Base-by-base conservation (phyloP, 805 yeast species). In the Hanseniaspora thailandica region DNA sequence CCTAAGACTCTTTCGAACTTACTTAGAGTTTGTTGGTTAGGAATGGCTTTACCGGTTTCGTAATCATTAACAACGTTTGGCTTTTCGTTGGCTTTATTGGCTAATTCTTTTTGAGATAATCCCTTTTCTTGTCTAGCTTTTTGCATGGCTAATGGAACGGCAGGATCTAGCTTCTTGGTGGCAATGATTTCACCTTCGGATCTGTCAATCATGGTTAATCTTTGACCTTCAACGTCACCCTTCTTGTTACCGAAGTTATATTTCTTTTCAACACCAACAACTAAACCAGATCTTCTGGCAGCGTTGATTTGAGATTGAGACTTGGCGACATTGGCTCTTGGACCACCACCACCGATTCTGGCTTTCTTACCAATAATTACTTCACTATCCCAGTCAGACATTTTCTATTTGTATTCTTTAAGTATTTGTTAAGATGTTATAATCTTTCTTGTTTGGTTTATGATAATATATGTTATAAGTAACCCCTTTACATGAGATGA, bases 21-120 rank as follows among this genome's bases (percentile, higher is more conserved):
- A 53, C 84, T 89, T 63, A 93, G 76, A 51, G 93, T 70, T 71
- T 89, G 97, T 74, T 93, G 98, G 74, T 86, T 89, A 55, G 98
- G 98, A 60, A 84, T 80, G 44, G 96, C 98, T 66, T 95, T 81
- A 56, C 96, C 97, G 54, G 95, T 86, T 74, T 93, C 98, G 70
- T 93, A 93, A 66, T 93, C 98, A 70, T 87, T 89, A 65, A 93
- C 81, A 57, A 93, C 84, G 60, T 82, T 87, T 57, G 97, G 96
- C 75, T 93, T 93, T 73, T 93, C 98, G 68, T 89, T 90, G 65
- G 90, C 78, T 68, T 84, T 85, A 55, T 96, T 87, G 62, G 98
- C 98, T 63, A 93, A 77, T 62, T 93, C 98, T 76, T 93, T 93
- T 71, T 93, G 98, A 9, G 97, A 83, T 66, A 89, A 67, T 63